Evolutionary conservation across 2,329 filamentous ascomycete species (phyloP).

Genomic region (Lasiodiplodia hormozganensis): DNA sequence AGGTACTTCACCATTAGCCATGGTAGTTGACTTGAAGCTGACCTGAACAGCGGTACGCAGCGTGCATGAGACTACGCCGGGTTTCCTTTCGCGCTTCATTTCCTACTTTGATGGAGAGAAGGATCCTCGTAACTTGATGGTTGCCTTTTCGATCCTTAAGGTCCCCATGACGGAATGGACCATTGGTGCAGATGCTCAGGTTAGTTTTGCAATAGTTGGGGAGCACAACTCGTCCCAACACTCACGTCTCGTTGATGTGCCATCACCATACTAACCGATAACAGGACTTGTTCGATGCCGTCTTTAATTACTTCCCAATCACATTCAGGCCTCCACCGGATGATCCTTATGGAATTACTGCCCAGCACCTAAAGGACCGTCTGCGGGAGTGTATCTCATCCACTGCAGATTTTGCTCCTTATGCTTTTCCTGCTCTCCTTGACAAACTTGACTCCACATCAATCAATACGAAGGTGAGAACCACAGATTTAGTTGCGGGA

Average conservation of each 20-base stretch:
- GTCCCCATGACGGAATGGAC: conserved; percentile 74
- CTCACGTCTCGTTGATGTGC: neutral
- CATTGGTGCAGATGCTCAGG: conserved; percentile 65
- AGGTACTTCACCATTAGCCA: conserved; percentile 45
- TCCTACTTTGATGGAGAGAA: conserved; percentile 73
- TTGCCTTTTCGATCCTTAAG: conserved; percentile 71
- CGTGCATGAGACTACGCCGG: conserved; percentile 58
- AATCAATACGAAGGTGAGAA: conserved; percentile 67
- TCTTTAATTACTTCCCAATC: conserved; percentile 76
- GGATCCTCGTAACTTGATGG: conserved; percentile 73
- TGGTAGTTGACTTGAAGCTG: neutral
- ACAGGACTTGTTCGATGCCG: conserved; percentile 67
- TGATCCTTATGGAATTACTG: conserved; percentile 73
- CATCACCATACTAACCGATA: conserved; percentile 21
- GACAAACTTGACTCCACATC: conserved; percentile 75
- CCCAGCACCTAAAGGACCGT: conserved; percentile 70
- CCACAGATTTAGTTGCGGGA: neutral
- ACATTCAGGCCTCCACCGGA: conserved; percentile 73
- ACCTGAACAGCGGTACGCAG: conserved; percentile 54
- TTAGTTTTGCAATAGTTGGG: conserved; percentile 36
- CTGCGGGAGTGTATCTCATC: conserved; percentile 69
- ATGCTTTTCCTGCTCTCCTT: conserved; percentile 70
- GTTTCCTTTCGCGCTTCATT: conserved; percentile 67
- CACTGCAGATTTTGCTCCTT: conserved; percentile 68
- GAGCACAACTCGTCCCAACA: neutral